Evolutionary conservation across 306 rosid genomes (phyloP), one percentile per base, ranked within the genome.

Genomic region (Cercis canadensis): DNA sequence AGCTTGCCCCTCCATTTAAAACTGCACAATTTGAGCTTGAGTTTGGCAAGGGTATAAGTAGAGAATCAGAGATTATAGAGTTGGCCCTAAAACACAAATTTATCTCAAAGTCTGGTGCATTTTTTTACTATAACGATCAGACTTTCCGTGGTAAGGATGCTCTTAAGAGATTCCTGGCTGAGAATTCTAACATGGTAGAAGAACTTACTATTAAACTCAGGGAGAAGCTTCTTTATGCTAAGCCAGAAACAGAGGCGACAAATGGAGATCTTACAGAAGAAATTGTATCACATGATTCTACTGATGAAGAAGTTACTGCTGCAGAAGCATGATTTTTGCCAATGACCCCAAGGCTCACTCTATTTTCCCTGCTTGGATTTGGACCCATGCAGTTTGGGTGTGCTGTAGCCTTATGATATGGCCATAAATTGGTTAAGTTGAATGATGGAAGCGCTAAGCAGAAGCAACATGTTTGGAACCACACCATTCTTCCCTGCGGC

Each of bases 1-100:
- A 94, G 84, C 97, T 85, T 16, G 98, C 95, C 65, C 96, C 98
- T 71, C 98, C 98, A 11, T 90, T 87, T 76, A 89, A 70, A 80
- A 84, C 83, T 11, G 97, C 87, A 1, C 87, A 82, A 67, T 82
- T 94, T 45, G 98, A 94, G 84, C 94, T 94, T 10, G 88, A 88
- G 88, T 90, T 88, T 83, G 98, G 98, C 24, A 90, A 87, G 84
- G 97, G 98, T 36, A 87, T 94, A 75, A 70, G 85, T 62, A 86
- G 72, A 45, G 87, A 65, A 77, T 66, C 88, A 0, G 96, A 94
- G 75, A 65, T 88, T 46, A 78, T 94, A 37, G 90, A 87, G 1
- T 80, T 94, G 46, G 88, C 90, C 14, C 5, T 89, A 74, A 89
- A 94, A 78, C 62, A 85, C 79, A 88, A 85, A 69, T 65, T 88